A percentile compares a stretch with the other conserved stretches of the same genome.
phyloP scores from a whole-genome alignment of 768 basidiomycete genomes.

The Antrodiella citrinella region DNA sequence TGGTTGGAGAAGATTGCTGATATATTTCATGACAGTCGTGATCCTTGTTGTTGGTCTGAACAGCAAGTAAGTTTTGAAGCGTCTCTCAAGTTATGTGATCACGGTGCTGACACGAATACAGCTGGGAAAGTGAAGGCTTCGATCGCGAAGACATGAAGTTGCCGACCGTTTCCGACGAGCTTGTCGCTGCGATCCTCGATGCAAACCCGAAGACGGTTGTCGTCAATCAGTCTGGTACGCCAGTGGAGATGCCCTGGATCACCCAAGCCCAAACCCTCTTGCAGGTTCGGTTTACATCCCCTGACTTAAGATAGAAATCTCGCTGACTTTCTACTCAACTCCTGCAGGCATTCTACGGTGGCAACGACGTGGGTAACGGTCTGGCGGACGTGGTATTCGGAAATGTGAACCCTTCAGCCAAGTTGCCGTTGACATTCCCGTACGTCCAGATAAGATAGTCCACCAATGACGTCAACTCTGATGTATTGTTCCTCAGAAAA shows the following conservation, averaged over 20 bases:
- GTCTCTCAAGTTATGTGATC: neutral
- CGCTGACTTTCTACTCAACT: constrained; percentile 8
- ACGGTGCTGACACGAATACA: constrained; percentile 3
- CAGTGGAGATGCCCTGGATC: constrained; percentile 51
- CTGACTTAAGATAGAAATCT: neutral
- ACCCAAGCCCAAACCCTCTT: constrained; percentile 28
- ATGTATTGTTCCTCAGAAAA: constrained; percentile 21
- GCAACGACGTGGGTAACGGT: constrained; percentile 49
- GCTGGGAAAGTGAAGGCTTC: constrained; percentile 53
- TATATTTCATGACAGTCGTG: constrained; percentile 22
- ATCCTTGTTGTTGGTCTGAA: constrained; percentile 49
- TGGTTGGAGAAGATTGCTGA: neutral
- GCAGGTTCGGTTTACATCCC: constrained; percentile 24
- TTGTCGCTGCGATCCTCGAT: constrained; percentile 38
- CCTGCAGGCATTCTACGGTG: constrained; percentile 41
- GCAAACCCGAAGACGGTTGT: constrained; percentile 51
- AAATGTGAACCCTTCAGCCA: constrained; percentile 50
- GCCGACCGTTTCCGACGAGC: constrained; percentile 41
- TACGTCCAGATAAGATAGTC: no score
- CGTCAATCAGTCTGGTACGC: constrained; percentile 48
- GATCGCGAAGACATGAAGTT: constrained; percentile 46
- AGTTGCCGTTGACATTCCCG: constrained; percentile 50
- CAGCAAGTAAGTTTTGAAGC: constrained; percentile 31
- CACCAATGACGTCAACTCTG: no score
- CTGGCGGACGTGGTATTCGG: constrained; percentile 55